These are phyloP conservation scores for Leptographium galeiforme DNA, from an alignment of 2,329 filamentous ascomycete genomes.

Conservation along the genomic window DNA sequence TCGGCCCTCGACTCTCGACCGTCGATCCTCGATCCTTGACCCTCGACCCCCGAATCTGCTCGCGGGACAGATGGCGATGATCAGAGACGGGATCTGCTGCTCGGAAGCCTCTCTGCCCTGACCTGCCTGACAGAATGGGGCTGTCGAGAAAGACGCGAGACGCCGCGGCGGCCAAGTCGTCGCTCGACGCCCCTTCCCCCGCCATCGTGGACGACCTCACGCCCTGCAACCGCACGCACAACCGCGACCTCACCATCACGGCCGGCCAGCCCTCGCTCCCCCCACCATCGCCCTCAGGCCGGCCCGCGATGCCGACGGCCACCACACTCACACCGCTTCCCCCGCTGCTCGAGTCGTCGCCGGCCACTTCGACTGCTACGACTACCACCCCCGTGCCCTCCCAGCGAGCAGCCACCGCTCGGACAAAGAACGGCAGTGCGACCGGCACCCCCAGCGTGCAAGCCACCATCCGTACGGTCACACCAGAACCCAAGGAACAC, in stretches of 20 bases:
- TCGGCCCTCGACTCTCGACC: neutral
- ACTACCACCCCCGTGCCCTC: constrained; percentile 7
- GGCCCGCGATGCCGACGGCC: constrained; percentile 1
- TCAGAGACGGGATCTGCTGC: neutral
- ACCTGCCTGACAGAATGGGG: neutral
- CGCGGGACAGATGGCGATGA: neutral
- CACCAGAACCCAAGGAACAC: constrained; percentile 41
- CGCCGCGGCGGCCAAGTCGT: neutral
- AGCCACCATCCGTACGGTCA: constrained; percentile 49
- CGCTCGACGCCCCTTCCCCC: too few relatives aligned
- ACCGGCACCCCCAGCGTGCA: neutral
- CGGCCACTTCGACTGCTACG: constrained; percentile 8
- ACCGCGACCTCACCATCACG: constrained; percentile 2
- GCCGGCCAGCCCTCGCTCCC: neutral
- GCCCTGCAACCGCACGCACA: constrained; percentile 10
- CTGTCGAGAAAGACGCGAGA: neutral
- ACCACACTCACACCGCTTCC: constrained; percentile 8
- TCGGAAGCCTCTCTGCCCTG: neutral
- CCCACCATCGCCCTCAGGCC: constrained; percentile 11
- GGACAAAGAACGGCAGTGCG: neutral
- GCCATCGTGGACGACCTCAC: neutral
- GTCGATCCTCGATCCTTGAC: too few relatives aligned
- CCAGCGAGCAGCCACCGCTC: constrained; percentile 6
- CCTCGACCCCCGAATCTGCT: neutral
- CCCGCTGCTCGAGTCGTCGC: constrained; percentile 15